These are phyloP conservation scores for Camellia lanceoleosa DNA, from an alignment of 148 eudicot genomes.

Conservation along the genomic window DNA sequence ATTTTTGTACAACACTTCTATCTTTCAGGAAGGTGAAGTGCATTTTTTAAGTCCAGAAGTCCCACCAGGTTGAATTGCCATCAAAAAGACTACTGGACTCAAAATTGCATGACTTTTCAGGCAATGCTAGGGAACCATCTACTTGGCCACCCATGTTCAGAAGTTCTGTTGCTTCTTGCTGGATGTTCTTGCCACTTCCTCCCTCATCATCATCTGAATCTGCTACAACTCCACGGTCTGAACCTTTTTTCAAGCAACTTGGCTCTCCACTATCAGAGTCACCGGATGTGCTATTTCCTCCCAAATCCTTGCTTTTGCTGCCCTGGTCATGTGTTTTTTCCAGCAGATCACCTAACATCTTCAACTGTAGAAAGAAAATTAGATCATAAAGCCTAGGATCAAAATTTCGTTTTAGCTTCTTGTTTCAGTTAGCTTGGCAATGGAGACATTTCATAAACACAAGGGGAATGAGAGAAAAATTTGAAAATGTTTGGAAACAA, in stretches of 20 bases:
- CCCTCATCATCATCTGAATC: constrained; percentile 45
- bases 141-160: constrained; percentile 25
- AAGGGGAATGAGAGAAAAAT: too few relatives aligned
- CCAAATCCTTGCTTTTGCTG: constrained; percentile 27
- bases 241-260: constrained; percentile 3
- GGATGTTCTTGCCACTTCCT: constrained; percentile 26
- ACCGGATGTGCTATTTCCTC: constrained; percentile 18
- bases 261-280: constrained; percentile 23
- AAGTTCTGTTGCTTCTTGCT: constrained; percentile 27
- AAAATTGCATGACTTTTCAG: constrained; percentile 45
- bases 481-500: too few relatives aligned
- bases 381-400: too few relatives aligned
- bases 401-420: too few relatives aligned
- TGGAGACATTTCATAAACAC: too few relatives aligned
- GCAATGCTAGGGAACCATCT: constrained; percentile 26
- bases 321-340: constrained; percentile 26
- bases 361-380: constrained; percentile 33
- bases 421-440: too few relatives aligned
- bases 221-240: background rate
- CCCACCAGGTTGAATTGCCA: constrained; percentile 61
- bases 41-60: constrained; percentile 30
- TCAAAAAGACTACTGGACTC: constrained; percentile 37
- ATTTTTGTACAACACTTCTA: background rate
- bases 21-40: background rate
- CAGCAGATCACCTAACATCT: constrained; percentile 34